A percentile compares a stretch with the other conserved stretches of the same genome.
Evolutionary conservation across 257 asterid species (phyloP).

Genomic region (Mitragyna speciosa): DNA sequence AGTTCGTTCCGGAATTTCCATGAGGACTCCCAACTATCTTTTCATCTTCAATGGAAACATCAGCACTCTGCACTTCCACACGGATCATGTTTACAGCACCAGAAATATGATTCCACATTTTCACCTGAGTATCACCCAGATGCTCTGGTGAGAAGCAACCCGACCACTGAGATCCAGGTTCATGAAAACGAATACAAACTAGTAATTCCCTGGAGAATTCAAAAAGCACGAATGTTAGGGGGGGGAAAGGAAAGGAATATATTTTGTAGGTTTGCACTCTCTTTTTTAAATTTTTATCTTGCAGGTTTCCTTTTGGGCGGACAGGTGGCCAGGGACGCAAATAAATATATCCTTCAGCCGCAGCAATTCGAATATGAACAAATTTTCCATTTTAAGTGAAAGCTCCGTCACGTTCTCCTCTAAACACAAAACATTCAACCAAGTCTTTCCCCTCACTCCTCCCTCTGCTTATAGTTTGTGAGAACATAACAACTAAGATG

Average conservation of each 20-base stretch:
- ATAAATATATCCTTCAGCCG: not conserved
- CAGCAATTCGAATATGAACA: too few species aligned
- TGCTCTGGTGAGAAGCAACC: constrained; percentile 94
- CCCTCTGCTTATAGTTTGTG: too few species aligned
- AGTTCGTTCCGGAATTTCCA: constrained; percentile 88
- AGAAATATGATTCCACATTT: constrained; percentile 74
- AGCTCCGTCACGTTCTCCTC: not conserved
- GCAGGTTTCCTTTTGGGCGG: too few species aligned
- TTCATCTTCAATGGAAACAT: constrained; percentile 70
- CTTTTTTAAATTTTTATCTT: not conserved
- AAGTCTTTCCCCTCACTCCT: too few species aligned
- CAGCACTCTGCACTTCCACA: constrained; percentile 95
- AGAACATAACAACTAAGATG: not conserved
- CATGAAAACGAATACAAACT: constrained; percentile 75
- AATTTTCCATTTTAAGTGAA: not conserved
- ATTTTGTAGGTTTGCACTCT: too few species aligned
- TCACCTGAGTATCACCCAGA: constrained; percentile 93
- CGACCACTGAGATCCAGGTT: constrained; percentile 99
- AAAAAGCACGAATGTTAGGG: constrained; percentile 9
- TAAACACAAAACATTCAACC: not conserved
- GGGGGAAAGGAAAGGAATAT: not conserved
- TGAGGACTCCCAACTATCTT: constrained; percentile 74
- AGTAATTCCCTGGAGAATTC: constrained; percentile 65
- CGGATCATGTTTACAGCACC: constrained; percentile 81
- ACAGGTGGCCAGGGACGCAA: not conserved